A percentile compares a stretch with the other conserved stretches of the same genome.
These are phyloP conservation scores for Epichloe sp. DNA, from an alignment of 2,329 filamentous ascomycete species.

Conservation along the genomic window DNA sequence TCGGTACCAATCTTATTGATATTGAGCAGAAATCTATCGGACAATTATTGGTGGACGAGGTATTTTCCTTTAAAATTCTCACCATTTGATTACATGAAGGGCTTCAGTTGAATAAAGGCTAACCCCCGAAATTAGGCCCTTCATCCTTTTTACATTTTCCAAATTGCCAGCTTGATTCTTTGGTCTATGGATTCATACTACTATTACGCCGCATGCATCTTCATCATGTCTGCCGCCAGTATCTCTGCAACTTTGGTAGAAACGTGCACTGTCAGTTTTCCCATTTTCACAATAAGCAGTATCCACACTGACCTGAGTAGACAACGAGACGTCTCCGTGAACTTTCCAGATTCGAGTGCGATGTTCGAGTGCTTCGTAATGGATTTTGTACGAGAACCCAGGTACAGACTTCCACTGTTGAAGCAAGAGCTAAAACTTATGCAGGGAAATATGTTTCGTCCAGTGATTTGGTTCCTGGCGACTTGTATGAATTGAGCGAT, in stretches of 20 bases:
- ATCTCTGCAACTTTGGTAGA: constrained; percentile 83
- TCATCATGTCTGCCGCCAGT: constrained; percentile 85
- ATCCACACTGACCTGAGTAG: constrained; percentile 20
- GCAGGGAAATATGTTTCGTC: constrained; percentile 73
- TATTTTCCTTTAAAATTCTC: constrained; percentile 19
- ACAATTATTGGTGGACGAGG: constrained; percentile 81
- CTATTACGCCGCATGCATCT: constrained; percentile 93
- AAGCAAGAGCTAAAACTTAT: neutral
- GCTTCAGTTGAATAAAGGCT: neutral
- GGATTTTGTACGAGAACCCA: constrained; percentile 61
- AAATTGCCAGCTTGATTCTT: constrained; percentile 82
- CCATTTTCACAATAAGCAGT: neutral
- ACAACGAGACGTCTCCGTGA: constrained; percentile 86
- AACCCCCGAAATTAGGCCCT: constrained; percentile 46
- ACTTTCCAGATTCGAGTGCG: constrained; percentile 89
- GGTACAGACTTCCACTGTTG: neutral
- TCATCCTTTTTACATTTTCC: constrained; percentile 97
- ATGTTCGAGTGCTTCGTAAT: constrained; percentile 82
- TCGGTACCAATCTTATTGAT: constrained; percentile 82
- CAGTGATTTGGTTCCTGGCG: constrained; percentile 80
- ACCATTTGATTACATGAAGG: neutral
- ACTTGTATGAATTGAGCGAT: constrained; percentile 94
- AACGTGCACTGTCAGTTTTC: constrained; percentile 56
- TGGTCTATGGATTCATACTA: constrained; percentile 97
- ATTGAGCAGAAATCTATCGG: constrained; percentile 79